Base-by-base conservation (phyloP, 1,284 basidiomycete genomes). In the Schizophyllum amplum region DNA sequence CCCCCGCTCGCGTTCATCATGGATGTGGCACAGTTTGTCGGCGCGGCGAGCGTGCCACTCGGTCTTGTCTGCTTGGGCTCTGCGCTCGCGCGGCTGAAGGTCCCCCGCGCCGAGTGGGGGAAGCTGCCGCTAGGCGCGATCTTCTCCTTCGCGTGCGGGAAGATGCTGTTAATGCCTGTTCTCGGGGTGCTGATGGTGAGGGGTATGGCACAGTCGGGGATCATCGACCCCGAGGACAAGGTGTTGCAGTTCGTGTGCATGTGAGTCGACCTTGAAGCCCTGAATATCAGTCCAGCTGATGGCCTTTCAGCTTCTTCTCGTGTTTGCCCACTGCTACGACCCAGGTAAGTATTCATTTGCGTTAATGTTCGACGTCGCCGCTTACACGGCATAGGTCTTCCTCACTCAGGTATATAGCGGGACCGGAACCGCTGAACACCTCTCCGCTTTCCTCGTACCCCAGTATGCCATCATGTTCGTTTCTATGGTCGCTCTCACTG, bases 41-140 rank as follows among this genome's bases (percentile, higher is more conserved):
- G 90, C 1, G 82, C 71, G 0, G 86, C 89, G 0, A 81, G 82
- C 0, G 82, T 93, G 0, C 91, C 91, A 0, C 67, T 90, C 0
- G 86, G 84, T 1, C 70, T 94, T 25, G 79, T 91, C 13, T 82
- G 84, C 22, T 73, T 93, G 1, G 92, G 92, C 0, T 84, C 85
- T 0, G 84, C 86, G 0, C 77, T 93, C 24, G 88, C 90, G 0
- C 73, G 86, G 47, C 66, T 93, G 55, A 75, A 79, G 47, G 67
- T 90, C 2, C 81, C 83, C 1, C 65, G 70, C 54, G 72, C 70
- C 22, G 72, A 76, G 59, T 82, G 76, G 81, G 69, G 63, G 13
- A 73, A 72, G 2, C 71, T 91, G 13, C 91, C 91, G 0, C 65
- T 85, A 0, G 82, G 82, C 1, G 84, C 90, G 0, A 90, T 92